phyloP scores from a whole-genome alignment of 2,329 filamentous ascomycete genomes.

The Pseudopyrenochaeta lycopersici region DNA sequence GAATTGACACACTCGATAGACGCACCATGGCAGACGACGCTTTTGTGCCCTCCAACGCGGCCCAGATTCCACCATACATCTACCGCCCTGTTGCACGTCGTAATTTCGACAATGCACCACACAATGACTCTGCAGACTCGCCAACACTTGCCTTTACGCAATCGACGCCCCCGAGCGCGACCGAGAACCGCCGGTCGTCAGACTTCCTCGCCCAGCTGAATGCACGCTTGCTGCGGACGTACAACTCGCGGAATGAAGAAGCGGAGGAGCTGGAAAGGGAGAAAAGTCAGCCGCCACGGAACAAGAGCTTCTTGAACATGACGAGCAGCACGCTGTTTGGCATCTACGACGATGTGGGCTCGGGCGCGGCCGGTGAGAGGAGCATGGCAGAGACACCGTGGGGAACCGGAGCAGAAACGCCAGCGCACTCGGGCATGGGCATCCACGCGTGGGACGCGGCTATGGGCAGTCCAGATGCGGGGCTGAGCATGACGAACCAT shows the following conservation, averaged over 20 bases:
- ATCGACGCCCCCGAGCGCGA: constrained; percentile 26
- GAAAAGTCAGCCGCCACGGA: constrained; percentile 61
- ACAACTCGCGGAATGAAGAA: constrained; percentile 35
- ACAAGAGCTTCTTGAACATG: constrained; percentile 83
- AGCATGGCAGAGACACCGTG: constrained; percentile 75
- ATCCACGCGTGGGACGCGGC: constrained; percentile 27
- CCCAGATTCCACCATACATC: constrained; percentile 41
- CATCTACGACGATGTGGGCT: constrained; percentile 72
- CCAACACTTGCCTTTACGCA: constrained; percentile 32
- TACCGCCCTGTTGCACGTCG: constrained; percentile 51
- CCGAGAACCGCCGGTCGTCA: constrained; percentile 32
- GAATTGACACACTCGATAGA: background rate
- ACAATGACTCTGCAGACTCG: constrained; percentile 36
- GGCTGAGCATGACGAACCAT: constrained; percentile 32
- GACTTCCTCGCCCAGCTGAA: constrained; percentile 51
- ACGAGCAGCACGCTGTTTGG: constrained; percentile 89
- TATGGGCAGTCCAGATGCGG: constrained; percentile 36
- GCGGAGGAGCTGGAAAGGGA: constrained; percentile 23
- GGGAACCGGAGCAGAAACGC: constrained; percentile 80
- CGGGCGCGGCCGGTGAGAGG: constrained; percentile 30
- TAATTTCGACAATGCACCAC: constrained; percentile 32
- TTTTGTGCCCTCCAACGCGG: constrained; percentile 26
- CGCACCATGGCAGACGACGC: constrained; percentile 41
- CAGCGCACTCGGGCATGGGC: constrained; percentile 47
- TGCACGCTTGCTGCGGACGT: constrained; percentile 43